Base-by-base conservation (phyloP, 2,329 filamentous ascomycete genomes). In the Talaromyces sp. region DNA sequence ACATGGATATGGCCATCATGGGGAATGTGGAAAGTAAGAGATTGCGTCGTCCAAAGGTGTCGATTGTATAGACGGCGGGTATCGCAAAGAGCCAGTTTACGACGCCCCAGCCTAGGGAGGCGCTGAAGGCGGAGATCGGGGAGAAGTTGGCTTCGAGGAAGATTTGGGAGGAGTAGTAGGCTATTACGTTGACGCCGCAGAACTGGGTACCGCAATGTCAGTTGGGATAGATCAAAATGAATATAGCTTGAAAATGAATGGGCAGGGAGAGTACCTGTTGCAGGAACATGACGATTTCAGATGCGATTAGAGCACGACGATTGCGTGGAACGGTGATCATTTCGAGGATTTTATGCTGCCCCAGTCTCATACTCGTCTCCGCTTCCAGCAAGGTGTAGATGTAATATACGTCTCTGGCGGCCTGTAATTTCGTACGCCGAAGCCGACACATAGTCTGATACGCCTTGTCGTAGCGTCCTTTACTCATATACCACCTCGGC, bases 71-170 rank as follows among this genome's bases (percentile, higher is more conserved):
- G 48, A 87, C 73, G 3, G 84, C 84, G 0, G 83, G 83, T 11
- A 86, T 74, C 15, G 84, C 84, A 61, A 86, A 86, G 36, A 87
- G 67, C 73, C 82, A 87, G 67, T 88, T 87, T 65, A 87, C 80
- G 52, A 85, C 73, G 0, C 84, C 84, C 45, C 85, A 78, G 2
- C 84, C 84, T 3, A 86, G 75, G 1, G 83, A 86, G 2, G 82
- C 82, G 10, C 75, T 72, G 1, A 87, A 75, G 0, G 84, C 82
- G 5, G 72, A 71, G 2, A 78, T 73, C 25, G 80, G 73, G 5
- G 73, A 72, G 57, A 83, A 80, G 1, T 77, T 75, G 7, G 81
- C 81, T 1, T 81, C 69, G 13, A 82, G 65, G 67, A 86, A 86
- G 53, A 87, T 84, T 63, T 83, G 77, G 0, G 82, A 81, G 1